Conservation (phyloP, 176 grass and related monocot species). For the Chloris gayana region DNA sequence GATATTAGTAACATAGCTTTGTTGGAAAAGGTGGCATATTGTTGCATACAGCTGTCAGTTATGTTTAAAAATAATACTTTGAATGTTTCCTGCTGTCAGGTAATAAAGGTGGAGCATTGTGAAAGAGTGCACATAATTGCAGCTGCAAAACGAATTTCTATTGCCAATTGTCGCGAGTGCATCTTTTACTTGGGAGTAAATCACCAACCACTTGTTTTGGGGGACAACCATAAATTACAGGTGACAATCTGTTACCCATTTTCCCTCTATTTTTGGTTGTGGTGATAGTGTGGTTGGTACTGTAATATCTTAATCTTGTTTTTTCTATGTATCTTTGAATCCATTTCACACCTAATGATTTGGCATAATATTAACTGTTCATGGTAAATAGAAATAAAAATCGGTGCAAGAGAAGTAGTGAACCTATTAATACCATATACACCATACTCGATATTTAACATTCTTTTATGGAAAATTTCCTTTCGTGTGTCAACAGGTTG, state of each 20-base stretch:
- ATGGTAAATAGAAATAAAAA: slow-evolving; percentile 26
- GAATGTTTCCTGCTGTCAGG: slow-evolving; percentile 50
- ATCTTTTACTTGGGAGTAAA: slow-evolving; percentile 94
- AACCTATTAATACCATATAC: slow-evolving; percentile 22
- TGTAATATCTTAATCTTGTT: not conserved
- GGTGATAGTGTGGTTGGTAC: not conserved
- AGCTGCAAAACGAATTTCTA: slow-evolving; percentile 90
- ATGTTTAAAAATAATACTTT: slow-evolving; percentile 24
- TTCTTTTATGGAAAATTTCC: slow-evolving; percentile 8
- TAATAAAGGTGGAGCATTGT: slow-evolving; percentile 96
- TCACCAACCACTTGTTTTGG: slow-evolving; percentile 81
- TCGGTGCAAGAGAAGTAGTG: not conserved
- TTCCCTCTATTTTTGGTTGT: slow-evolving; percentile 3
- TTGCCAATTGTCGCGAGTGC: slow-evolving; percentile 96
- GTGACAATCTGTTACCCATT: slow-evolving; percentile 46
- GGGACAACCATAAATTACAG: slow-evolving; percentile 99
- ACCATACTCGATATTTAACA: not conserved
- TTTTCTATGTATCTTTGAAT: not conserved
- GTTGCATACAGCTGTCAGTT: not conserved
- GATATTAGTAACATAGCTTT: not conserved
- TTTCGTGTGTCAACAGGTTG: slow-evolving; percentile 70
- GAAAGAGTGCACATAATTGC: slow-evolving; percentile 95
- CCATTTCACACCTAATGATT: not conserved
- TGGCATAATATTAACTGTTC: not conserved
- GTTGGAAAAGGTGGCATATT: not conserved